A percentile compares a stretch with the other conserved stretches of the same genome.
phyloP scores from a whole-genome alignment of 73 alveolate species.

The Paramecium pentaurelia region DNA sequence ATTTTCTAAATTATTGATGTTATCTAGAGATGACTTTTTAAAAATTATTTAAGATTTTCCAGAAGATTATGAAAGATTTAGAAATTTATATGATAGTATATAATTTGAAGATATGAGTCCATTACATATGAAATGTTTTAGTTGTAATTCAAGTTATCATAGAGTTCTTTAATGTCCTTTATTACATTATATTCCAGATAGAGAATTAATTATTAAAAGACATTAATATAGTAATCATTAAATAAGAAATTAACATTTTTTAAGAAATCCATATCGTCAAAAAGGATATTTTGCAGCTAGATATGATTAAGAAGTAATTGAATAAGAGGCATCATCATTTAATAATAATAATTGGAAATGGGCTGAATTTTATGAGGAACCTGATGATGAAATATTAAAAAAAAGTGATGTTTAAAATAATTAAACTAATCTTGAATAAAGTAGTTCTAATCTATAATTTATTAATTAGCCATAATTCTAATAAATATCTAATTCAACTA shows the following conservation, averaged over 20 bases:
- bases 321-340: background rate
- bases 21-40: slow-evolving; percentile 42
- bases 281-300: background rate
- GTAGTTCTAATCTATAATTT: background rate
- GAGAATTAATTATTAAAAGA: slow-evolving; percentile 38
- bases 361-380: slow-evolving; percentile 46
- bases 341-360: slow-evolving; percentile 49
- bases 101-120: background rate
- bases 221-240: background rate
- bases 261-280: background rate
- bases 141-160: slow-evolving; percentile 44
- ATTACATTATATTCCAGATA: slow-evolving; percentile 59
- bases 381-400: background rate
- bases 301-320: background rate
- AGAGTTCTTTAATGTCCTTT: slow-evolving; percentile 56
- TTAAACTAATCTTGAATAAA: background rate
- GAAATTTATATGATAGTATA: slow-evolving; percentile 41
- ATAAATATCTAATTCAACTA: background rate
- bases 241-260: background rate
- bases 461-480: background rate
- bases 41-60: slow-evolving; percentile 40
- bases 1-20: slow-evolving; percentile 33
- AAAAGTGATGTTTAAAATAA: background rate
- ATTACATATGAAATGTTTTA: slow-evolving; percentile 16
- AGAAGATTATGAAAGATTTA: slow-evolving; percentile 54